Conservation (phyloP, 306 rosid genomes). For the Cicer judaicum region DNA sequence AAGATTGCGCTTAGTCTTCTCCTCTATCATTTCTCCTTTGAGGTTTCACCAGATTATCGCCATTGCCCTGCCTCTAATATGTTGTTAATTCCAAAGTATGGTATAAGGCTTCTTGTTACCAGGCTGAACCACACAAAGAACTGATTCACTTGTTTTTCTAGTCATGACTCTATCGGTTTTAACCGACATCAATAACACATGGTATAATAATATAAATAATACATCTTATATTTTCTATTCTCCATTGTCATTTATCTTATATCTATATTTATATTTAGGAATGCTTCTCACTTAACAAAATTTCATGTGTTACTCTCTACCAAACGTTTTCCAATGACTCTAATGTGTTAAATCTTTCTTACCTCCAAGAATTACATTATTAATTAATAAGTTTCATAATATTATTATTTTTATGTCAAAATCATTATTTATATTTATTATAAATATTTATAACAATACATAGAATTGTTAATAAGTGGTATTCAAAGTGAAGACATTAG, state of each 20-base stretch:
- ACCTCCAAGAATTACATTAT: no score
- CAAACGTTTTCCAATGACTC: no score
- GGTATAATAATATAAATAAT: neutral
- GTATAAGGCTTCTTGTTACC: conserved; percentile 40
- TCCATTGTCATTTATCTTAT: neutral
- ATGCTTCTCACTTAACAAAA: no score
- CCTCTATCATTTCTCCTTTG: conserved; percentile 38
- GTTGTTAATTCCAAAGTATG: conserved; percentile 46
- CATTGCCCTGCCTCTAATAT: conserved; percentile 38
- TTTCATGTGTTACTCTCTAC: no score
- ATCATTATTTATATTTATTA: no score
- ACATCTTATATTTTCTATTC: neutral
- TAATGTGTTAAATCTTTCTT: no score
- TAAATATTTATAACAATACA: no score
- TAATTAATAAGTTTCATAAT: no score
- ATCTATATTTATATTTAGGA: no score
- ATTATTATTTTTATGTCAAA: no score
- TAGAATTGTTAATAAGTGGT: no score
- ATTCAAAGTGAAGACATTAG: no score
- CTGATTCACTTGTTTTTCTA: neutral
- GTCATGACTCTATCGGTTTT: neutral
- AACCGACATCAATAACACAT: neutral
- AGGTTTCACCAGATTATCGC: conserved; percentile 42
- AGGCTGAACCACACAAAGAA: neutral
- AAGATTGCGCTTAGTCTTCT: conserved; percentile 38